phyloP scores from a whole-genome alignment of 2,329 filamentous ascomycete species.

The Pseudocercospora musae region DNA sequence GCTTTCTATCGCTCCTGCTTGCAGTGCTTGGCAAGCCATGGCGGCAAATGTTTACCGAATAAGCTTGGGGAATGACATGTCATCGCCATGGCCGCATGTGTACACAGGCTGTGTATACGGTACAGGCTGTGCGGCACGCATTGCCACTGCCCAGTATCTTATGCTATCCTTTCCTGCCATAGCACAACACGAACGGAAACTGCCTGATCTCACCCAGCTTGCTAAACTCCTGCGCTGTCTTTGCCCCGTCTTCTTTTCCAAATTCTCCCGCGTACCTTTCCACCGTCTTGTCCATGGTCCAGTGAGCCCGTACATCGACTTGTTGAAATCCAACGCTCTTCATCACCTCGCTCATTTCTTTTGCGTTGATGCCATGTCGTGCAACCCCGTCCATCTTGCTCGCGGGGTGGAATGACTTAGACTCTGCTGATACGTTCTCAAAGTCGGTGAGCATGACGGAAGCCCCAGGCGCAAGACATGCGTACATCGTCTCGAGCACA shows the following conservation, averaged over 20 bases:
- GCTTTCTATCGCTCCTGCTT: background rate
- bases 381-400: constrained; percentile 27
- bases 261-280: constrained; percentile 32
- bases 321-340: constrained; percentile 22
- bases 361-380: constrained; percentile 26
- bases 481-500: constrained; percentile 26
- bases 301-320: constrained; percentile 23
- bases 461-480: constrained; percentile 23
- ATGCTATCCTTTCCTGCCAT: constrained; percentile 17
- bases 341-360: constrained; percentile 22
- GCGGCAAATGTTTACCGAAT: background rate
- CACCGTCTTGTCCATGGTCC: constrained; percentile 29
- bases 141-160: too few species aligned
- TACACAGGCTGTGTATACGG: too few species aligned
- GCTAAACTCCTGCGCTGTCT: background rate
- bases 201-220: constrained; percentile 22
- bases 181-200: constrained; percentile 28
- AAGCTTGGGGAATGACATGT: background rate
- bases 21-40: background rate
- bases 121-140: too few species aligned
- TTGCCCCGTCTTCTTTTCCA: constrained; percentile 9
- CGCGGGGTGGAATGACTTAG: constrained; percentile 26
- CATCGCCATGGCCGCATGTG: too few species aligned
- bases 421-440: constrained; percentile 27
- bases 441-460: constrained; percentile 29